Conservation (phyloP, 345 rosid species). For the Raphanus sativus region DNA sequence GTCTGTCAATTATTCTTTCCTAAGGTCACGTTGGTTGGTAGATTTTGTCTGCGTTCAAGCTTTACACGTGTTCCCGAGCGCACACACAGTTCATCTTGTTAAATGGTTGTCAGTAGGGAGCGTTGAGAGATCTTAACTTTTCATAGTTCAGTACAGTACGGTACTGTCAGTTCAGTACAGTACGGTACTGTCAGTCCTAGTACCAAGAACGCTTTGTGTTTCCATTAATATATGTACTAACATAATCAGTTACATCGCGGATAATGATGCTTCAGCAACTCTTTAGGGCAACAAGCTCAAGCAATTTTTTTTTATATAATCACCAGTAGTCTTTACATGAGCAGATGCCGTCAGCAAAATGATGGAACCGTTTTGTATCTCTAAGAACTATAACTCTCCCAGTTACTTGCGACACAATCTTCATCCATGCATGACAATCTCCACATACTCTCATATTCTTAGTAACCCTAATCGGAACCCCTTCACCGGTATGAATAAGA, state of each 20-base stretch:
- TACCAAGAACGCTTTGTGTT: constrained; percentile 12
- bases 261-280: constrained; percentile 59
- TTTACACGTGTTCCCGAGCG: constrained; percentile 21
- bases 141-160: neutral
- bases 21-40: constrained; percentile 3
- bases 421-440: constrained; percentile 58
- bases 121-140: constrained; percentile 7
- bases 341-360: constrained; percentile 50
- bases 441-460: constrained; percentile 66
- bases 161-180: too few species aligned
- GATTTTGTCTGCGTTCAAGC: neutral
- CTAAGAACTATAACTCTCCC: constrained; percentile 52
- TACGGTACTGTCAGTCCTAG: too few species aligned
- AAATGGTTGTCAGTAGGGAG: constrained; percentile 7
- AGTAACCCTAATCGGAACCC: constrained; percentile 50
- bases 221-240: constrained; percentile 12
- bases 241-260: constrained; percentile 47
- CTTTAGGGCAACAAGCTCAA: constrained; percentile 56
- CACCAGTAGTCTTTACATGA: constrained; percentile 68
- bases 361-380: constrained; percentile 68
- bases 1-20: neutral
- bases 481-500: constrained; percentile 42
- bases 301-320: constrained; percentile 41
- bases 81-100: neutral
- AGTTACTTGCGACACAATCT: constrained; percentile 41